phyloP scores from a whole-genome alignment of 768 basidiomycete species.

The Mycena crocata region DNA sequence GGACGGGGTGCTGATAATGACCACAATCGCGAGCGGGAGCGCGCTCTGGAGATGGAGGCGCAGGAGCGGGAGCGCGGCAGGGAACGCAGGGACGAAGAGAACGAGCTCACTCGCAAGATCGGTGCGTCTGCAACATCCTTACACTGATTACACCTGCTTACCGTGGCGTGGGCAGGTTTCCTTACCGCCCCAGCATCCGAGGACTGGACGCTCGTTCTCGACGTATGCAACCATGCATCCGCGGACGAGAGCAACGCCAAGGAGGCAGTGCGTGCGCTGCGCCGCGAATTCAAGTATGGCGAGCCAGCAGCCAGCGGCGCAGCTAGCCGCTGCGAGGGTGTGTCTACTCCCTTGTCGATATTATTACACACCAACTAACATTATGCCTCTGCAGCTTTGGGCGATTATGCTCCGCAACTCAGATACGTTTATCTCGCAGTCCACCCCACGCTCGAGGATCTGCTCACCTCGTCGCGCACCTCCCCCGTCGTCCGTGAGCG shows the following conservation, averaged over 20 bases:
- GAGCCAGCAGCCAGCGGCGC: conserved; percentile 78
- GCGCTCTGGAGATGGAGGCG: conserved; percentile 29
- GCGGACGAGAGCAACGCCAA: conserved; percentile 78
- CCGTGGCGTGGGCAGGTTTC: conserved; percentile 64
- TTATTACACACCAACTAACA: neutral
- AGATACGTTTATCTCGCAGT: conserved; percentile 76
- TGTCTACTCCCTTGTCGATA: conserved; percentile 35
- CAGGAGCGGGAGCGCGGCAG: conserved; percentile 35
- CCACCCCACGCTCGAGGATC: conserved; percentile 77
- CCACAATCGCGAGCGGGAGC: conserved; percentile 47
- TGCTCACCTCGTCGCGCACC: conserved; percentile 70
- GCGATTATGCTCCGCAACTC: conserved; percentile 90
- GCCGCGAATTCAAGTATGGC: conserved; percentile 89
- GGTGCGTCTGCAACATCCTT: conserved; percentile 53
- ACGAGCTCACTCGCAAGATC: conserved; percentile 77
- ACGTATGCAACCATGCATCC: conserved; percentile 88
- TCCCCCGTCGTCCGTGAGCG: conserved; percentile 86
- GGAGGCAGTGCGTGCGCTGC: conserved; percentile 84
- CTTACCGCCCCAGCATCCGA: conserved; percentile 84
- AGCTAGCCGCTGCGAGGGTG: conserved; percentile 82
- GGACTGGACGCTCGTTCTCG: conserved; percentile 84
- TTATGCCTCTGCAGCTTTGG: conserved; percentile 69
- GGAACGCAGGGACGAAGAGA: conserved; percentile 58
- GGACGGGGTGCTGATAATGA: conserved; percentile 54
- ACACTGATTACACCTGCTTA: conserved; percentile 17